Conservation (phyloP, 495 filamentous ascomycete species). For the Pseudevernia furfuracea region DNA sequence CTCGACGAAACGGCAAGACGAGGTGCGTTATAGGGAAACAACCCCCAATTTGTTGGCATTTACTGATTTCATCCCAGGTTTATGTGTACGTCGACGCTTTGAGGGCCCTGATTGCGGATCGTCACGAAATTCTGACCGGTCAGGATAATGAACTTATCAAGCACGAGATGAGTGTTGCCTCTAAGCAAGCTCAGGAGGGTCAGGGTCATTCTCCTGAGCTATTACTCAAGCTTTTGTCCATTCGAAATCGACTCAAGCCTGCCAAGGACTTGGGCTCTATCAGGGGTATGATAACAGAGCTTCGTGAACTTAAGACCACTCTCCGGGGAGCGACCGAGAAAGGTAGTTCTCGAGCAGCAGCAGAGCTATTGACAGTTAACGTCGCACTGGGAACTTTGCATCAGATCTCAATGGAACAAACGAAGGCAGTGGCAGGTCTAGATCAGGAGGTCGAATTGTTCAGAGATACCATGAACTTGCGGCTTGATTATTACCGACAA, state of each 20-base stretch:
- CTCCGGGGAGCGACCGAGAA: conserved; percentile 54
- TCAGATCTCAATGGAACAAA: conserved; percentile 54
- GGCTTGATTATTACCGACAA: conserved; percentile 82
- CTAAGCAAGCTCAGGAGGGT: conserved; percentile 49
- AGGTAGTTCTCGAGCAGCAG: conserved; percentile 53
- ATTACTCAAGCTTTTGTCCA: conserved; percentile 52
- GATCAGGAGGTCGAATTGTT: conserved; percentile 72
- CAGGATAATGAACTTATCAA: conserved; percentile 69
- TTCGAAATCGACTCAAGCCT: conserved; percentile 52
- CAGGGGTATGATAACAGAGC: conserved; percentile 57
- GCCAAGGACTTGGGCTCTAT: conserved; percentile 52
- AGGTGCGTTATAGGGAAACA: conserved; percentile 24
- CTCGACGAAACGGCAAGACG: conserved; percentile 77
- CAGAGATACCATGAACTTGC: conserved; percentile 66
- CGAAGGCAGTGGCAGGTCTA: conserved; percentile 51
- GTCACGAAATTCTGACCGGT: conserved; percentile 65
- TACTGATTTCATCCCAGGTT: conserved; percentile 32
- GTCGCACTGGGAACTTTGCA: conserved; percentile 51
- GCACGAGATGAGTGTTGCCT: conserved; percentile 59
- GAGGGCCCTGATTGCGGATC: conserved; percentile 66
- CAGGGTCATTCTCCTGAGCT: conserved; percentile 67
- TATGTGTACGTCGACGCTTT: conserved; percentile 76
- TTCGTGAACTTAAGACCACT: conserved; percentile 54
- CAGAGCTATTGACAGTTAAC: conserved; percentile 57
- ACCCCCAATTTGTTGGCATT: not conserved